phyloP scores from a whole-genome alignment of 2,329 filamentous ascomycete genomes.

The Fusarium sp. region DNA sequence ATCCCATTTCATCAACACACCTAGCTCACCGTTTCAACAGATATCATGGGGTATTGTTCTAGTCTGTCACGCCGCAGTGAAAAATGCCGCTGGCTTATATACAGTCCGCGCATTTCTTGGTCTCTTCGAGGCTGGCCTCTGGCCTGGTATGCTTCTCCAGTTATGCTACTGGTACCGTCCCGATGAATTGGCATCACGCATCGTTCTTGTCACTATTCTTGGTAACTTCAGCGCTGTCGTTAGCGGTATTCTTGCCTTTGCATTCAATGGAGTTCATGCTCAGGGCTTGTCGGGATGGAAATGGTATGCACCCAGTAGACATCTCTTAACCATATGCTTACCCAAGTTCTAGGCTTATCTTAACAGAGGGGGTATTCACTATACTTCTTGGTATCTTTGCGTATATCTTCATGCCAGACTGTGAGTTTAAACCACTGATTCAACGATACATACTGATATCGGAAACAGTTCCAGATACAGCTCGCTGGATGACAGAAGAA shows the following conservation, averaged over 20 bases:
- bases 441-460: not conserved
- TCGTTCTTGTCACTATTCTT: not conserved
- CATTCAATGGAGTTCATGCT: not conserved
- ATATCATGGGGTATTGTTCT: not conserved
- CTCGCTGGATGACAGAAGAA: not conserved
- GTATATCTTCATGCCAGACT: not conserved
- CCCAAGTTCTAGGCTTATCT: not conserved
- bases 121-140: not conserved
- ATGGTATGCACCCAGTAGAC: not conserved
- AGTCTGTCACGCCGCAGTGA: not conserved
- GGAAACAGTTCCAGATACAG: not conserved
- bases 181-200: not conserved
- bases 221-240: not conserved
- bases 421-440: not conserved
- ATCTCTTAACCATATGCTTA: rapidly evolving
- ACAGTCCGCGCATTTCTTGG: not conserved
- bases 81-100: rapidly evolving
- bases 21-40: too few relatives aligned
- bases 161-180: not conserved
- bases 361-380: not conserved
- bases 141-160: not conserved
- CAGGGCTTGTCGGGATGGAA: not conserved
- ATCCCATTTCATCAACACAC: too few relatives aligned
- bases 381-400: not conserved
- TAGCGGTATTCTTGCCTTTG: not conserved